phyloP scores from a whole-genome alignment of 2,329 filamentous ascomycete genomes.

The Tolypocladium guangdongense region DNA sequence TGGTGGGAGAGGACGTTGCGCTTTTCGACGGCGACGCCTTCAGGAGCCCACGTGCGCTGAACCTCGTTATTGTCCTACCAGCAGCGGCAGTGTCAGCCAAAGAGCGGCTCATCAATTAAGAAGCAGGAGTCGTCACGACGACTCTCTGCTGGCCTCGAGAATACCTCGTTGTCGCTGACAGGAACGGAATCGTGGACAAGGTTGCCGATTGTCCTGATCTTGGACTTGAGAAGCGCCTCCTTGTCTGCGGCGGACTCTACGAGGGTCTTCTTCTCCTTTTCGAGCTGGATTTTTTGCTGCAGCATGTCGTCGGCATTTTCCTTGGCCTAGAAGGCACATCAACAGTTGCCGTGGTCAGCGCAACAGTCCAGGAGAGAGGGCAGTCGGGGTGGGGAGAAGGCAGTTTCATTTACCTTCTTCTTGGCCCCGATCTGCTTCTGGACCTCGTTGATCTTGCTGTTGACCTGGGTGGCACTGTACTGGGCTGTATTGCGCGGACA shows the following conservation, averaged over 20 bases:
- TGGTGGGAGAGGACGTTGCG: slow-evolving; percentile 79
- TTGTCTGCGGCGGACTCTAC: slow-evolving; percentile 67
- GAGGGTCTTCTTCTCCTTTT: slow-evolving; percentile 72
- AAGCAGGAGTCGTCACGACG: background rate
- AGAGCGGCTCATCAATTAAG: background rate
- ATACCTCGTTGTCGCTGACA: slow-evolving; percentile 67
- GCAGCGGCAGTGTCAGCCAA: background rate
- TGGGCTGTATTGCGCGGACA: slow-evolving; percentile 32
- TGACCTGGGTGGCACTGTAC: slow-evolving; percentile 70
- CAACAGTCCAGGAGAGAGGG: background rate
- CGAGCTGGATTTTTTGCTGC: slow-evolving; percentile 63
- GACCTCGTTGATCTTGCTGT: slow-evolving; percentile 73
- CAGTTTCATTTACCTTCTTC: slow-evolving; percentile 57
- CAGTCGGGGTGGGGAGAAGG: background rate
- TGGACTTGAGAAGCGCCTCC: slow-evolving; percentile 60
- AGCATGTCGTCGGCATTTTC: slow-evolving; percentile 76
- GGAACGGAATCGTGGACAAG: slow-evolving; percentile 77
- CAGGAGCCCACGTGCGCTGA: slow-evolving; percentile 69
- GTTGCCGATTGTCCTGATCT: slow-evolving; percentile 66
- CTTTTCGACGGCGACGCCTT: slow-evolving; percentile 64
- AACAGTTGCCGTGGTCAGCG: background rate
- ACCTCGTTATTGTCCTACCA: slow-evolving; percentile 65
- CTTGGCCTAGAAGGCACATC: slow-evolving; percentile 49
- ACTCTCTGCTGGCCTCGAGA: background rate
- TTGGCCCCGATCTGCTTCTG: slow-evolving; percentile 86